phyloP scores from a whole-genome alignment of 1,284 basidiomycete species.

The Bondarzewia mesenterica region DNA sequence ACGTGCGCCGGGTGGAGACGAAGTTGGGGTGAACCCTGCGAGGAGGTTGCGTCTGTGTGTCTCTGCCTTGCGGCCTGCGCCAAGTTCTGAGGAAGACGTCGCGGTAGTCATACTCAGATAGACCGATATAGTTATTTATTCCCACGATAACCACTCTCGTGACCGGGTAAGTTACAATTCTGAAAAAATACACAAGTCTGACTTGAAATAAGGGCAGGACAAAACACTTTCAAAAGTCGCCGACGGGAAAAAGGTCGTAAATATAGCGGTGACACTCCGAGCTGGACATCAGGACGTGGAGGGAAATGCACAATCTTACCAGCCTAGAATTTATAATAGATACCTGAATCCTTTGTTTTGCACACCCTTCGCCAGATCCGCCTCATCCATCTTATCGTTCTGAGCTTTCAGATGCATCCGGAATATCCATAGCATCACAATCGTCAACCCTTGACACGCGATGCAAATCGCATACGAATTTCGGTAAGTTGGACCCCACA shows the following conservation, averaged over 20 bases:
- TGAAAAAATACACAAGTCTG: no score
- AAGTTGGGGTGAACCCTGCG: not conserved
- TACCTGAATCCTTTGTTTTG: conserved; percentile 41
- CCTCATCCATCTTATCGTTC: conserved; percentile 36
- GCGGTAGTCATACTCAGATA: not conserved
- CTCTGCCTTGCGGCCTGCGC: no score
- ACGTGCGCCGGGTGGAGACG: not conserved
- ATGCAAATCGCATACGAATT: conserved; percentile 44
- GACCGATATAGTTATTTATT: not conserved
- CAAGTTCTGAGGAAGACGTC: not conserved
- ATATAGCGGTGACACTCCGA: no score
- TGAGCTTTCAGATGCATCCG: conserved; percentile 38
- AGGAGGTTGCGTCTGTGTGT: not conserved
- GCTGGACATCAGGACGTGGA: no score
- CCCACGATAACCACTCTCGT: no score
- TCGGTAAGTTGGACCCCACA: conserved; percentile 33
- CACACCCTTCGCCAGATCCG: conserved; percentile 27
- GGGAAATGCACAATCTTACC: no score
- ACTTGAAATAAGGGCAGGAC: no score
- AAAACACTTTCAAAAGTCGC: no score
- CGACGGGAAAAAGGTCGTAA: no score
- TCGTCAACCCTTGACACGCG: conserved; percentile 33
- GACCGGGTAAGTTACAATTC: no score
- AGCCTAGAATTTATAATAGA: conserved; percentile 31
- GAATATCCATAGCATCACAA: conserved; percentile 50